Conservation (phyloP, 495 filamentous ascomycete species). For the Aspergillus leporis region DNA sequence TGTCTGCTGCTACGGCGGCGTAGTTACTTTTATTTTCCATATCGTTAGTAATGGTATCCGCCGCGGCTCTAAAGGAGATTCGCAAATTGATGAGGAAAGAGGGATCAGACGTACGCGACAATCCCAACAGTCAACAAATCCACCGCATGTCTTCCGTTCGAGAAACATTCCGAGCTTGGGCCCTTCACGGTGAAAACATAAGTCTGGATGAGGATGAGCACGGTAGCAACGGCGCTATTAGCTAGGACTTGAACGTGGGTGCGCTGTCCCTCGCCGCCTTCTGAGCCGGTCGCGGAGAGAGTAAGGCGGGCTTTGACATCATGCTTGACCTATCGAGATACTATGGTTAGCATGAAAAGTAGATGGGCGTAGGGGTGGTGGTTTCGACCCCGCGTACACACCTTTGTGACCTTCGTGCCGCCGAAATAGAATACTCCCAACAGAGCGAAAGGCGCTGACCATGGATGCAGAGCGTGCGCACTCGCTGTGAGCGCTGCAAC, state of each 20-base stretch:
- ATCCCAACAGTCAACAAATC: slow-evolving; percentile 60
- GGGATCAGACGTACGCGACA: slow-evolving; percentile 39
- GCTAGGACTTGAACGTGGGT: slow-evolving; percentile 89
- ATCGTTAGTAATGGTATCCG: neutral
- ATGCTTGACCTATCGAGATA: slow-evolving; percentile 70
- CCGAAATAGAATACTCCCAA: slow-evolving; percentile 84
- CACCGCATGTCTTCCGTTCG: slow-evolving; percentile 31
- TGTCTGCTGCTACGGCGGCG: slow-evolving; percentile 87
- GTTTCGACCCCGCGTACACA: slow-evolving; percentile 26
- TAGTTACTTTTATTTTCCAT: slow-evolving; percentile 59
- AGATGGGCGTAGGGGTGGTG: neutral
- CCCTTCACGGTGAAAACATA: slow-evolving; percentile 50
- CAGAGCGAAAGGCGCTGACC: slow-evolving; percentile 82
- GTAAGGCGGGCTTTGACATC: slow-evolving; percentile 81
- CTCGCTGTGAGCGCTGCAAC: slow-evolving; percentile 69
- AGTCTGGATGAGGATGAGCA: slow-evolving; percentile 70
- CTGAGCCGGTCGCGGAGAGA: slow-evolving; percentile 65
- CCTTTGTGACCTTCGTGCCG: slow-evolving; percentile 81
- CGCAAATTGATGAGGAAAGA: neutral
- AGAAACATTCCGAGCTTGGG: slow-evolving; percentile 34
- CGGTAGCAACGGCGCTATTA: slow-evolving; percentile 77
- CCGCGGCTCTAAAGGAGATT: neutral
- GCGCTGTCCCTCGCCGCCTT: slow-evolving; percentile 76
- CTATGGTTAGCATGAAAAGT: neutral
- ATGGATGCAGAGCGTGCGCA: slow-evolving; percentile 85